phyloP scores from a whole-genome alignment of 2,329 filamentous ascomycete species.

The Cladorrhinum sp. region DNA sequence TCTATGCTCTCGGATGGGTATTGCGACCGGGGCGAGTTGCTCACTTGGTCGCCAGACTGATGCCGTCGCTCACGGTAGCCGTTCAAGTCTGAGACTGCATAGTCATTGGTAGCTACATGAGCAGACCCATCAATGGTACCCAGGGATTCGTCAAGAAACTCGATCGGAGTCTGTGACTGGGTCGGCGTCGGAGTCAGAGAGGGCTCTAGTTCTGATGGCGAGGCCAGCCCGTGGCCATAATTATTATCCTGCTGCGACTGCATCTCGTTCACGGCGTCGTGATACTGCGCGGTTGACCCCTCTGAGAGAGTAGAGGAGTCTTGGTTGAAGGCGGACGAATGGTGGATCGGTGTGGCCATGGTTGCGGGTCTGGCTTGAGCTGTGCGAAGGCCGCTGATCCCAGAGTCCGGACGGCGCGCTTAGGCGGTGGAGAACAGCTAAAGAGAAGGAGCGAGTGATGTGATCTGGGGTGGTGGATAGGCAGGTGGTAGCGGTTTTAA shows the following conservation, averaged over 20 bases:
- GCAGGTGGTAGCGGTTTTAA: conserved; percentile 8
- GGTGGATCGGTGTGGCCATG: conserved; percentile 3
- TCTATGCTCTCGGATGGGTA: conserved; percentile 35
- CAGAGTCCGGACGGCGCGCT: background rate
- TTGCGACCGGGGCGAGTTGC: conserved; percentile 39
- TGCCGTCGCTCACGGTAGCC: conserved; percentile 37
- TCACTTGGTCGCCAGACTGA: conserved; percentile 50
- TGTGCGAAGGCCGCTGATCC: background rate
- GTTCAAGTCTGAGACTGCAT: conserved; percentile 31
- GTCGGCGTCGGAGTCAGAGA: conserved; percentile 10
- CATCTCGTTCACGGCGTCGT: conserved; percentile 52
- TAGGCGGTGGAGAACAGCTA: conserved; percentile 8
- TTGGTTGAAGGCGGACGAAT: conserved; percentile 38
- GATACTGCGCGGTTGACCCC: conserved; percentile 51
- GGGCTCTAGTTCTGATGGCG: background rate
- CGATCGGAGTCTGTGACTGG: conserved; percentile 31
- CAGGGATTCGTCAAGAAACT: conserved; percentile 48
- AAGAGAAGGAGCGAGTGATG: conserved; percentile 6
- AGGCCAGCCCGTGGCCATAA: background rate
- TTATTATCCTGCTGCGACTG: conserved; percentile 31
- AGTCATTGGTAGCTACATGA: conserved; percentile 26
- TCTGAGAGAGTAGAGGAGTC: conserved; percentile 50
- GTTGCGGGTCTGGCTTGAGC: background rate
- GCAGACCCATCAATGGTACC: conserved; percentile 49
- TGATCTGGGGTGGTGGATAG: background rate